These are phyloP conservation scores for Meripilus lineatus DNA, from an alignment of 1,284 basidiomycete species.

Conservation along the genomic window DNA sequence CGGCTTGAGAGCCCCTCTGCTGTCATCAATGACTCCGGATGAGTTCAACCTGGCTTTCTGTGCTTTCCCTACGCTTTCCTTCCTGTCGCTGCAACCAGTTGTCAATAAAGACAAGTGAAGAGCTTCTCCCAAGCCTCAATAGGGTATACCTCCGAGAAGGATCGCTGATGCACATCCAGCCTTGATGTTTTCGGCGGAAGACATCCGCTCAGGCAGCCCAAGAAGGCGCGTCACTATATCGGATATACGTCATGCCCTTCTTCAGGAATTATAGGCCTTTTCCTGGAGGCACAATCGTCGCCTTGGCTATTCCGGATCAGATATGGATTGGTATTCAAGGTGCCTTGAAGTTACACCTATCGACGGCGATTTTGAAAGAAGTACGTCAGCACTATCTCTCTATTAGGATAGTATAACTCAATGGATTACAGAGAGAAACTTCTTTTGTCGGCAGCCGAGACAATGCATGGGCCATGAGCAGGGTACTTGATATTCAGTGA, in stretches of 20 bases:
- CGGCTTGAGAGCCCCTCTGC: too few species aligned
- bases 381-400: neutral
- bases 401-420: neutral
- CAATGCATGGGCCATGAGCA: neutral
- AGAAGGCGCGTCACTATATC: neutral
- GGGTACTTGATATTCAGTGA: neutral
- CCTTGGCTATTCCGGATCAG: neutral
- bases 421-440: neutral
- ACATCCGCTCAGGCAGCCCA: neutral
- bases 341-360: neutral
- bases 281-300: neutral
- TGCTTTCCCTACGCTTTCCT: too few species aligned
- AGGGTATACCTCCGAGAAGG: neutral
- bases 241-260: slow-evolving; percentile 2
- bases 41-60: too few species aligned
- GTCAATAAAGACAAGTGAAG: too few species aligned
- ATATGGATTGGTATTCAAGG: neutral
- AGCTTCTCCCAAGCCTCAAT: too few species aligned
- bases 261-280: neutral
- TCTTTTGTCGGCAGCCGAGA: neutral
- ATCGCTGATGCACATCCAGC: neutral
- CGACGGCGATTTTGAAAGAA: neutral
- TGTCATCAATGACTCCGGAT: too few species aligned
- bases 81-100: too few species aligned
- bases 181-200: neutral